These are phyloP conservation scores for Thermochaetoides thermophila DNA, from an alignment of 495 filamentous ascomycete genomes.

Conservation along the genomic window DNA sequence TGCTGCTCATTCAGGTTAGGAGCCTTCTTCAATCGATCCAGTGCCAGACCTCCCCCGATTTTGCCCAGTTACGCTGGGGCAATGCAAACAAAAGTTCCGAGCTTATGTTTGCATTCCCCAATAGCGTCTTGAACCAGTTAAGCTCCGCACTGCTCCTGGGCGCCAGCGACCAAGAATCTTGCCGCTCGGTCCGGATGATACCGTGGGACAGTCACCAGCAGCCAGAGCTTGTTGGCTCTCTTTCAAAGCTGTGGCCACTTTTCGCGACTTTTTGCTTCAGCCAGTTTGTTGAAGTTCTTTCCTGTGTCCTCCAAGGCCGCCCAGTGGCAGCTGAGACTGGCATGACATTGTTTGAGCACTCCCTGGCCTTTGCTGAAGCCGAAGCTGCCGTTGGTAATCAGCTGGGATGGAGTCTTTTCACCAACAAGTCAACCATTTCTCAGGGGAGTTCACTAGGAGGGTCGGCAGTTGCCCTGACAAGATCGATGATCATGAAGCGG, in stretches of 20 bases:
- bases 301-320: slow-evolving; percentile 80
- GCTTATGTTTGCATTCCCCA: slow-evolving; percentile 59
- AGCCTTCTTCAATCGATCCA: slow-evolving; percentile 68
- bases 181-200: slow-evolving; percentile 57
- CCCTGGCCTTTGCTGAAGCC: slow-evolving; percentile 88
- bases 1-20: slow-evolving; percentile 54
- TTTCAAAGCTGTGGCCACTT: slow-evolving; percentile 75
- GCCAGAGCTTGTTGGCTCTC: slow-evolving; percentile 49
- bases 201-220: slow-evolving; percentile 26
- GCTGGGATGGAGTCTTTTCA: slow-evolving; percentile 53
- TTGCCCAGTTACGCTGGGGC: slow-evolving; percentile 57
- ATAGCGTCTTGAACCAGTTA: slow-evolving; percentile 52
- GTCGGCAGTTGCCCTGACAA: slow-evolving; percentile 31
- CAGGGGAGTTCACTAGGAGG: too few relatives aligned
- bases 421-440: slow-evolving; percentile 21
- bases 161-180: slow-evolving; percentile 51
- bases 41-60: slow-evolving; percentile 79
- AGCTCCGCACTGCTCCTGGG: slow-evolving; percentile 56
- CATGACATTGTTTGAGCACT: slow-evolving; percentile 95
- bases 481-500: slow-evolving; percentile 41
- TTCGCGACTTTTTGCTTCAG: slow-evolving; percentile 70
- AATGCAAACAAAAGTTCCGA: slow-evolving; percentile 47
- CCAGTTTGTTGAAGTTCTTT: slow-evolving; percentile 77
- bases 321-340: slow-evolving; percentile 69
- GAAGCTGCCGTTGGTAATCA: slow-evolving; percentile 70